phyloP scores from a whole-genome alignment of 1,139 yeast species.

The Candida glucosophila region DNA sequence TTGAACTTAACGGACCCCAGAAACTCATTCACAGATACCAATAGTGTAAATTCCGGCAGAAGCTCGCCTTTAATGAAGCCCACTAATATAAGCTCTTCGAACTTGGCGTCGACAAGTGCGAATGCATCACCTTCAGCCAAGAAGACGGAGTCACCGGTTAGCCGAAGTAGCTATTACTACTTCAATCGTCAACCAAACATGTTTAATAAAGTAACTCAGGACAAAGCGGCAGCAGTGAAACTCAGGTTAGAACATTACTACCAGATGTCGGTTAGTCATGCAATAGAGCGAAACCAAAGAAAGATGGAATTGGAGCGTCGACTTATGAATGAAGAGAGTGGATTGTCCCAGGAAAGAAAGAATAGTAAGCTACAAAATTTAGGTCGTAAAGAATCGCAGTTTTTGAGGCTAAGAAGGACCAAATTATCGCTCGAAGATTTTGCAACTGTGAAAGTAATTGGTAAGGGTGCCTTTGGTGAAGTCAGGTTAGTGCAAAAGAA shows the following conservation, averaged over 20 bases:
- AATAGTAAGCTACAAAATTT: constrained; percentile 62
- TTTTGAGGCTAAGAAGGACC: constrained; percentile 66
- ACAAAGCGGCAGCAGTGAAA: constrained; percentile 66
- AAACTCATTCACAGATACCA: neutral
- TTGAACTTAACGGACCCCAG: constrained; percentile 27
- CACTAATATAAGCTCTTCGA: no score
- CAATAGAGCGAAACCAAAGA: constrained; percentile 75
- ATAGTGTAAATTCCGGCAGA: no score
- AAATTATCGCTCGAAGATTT: constrained; percentile 68
- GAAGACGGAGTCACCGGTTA: no score
- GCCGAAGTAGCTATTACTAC: constrained; percentile 59
- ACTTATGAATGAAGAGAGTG: constrained; percentile 52
- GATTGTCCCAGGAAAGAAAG: constrained; percentile 60
- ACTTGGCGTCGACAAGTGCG: no score
- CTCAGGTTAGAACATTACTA: constrained; percentile 65
- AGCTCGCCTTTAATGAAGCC: no score
- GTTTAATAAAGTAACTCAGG: constrained; percentile 58
- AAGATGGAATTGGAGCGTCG: constrained; percentile 65
- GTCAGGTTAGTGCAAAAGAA: constrained; percentile 74
- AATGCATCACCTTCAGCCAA: no score
- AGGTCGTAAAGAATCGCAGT: constrained; percentile 73
- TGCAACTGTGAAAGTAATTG: constrained; percentile 72
- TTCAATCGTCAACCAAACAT: constrained; percentile 84
- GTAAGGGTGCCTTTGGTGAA: constrained; percentile 85
- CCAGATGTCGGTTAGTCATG: constrained; percentile 70